Base-by-base conservation (phyloP, 495 filamentous ascomycete species). In the Astrothelium macrocarpum region DNA sequence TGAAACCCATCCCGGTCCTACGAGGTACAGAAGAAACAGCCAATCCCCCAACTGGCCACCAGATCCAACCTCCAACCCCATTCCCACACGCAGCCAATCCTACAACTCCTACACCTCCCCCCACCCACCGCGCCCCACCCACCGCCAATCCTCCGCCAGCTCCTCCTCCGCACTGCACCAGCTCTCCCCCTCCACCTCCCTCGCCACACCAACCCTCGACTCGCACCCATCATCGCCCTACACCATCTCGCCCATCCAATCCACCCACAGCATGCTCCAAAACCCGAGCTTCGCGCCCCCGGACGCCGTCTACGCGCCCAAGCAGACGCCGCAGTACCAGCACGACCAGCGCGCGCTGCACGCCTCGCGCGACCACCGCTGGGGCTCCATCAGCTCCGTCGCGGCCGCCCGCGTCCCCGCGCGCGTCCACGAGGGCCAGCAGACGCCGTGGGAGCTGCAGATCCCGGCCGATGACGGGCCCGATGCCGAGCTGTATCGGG, bases 381-480 rank as follows among this genome's bases (percentile, higher is more conserved):
- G 45, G 45, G 45, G 45, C 45, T 49, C 45, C 12, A 12, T 49
- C 45, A 49, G 45, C n/a, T 49, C 45, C 1, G 45, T 49, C 11
- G 45, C n/a, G 5, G 45, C 45, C 10, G 36, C 62, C 0, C 62
- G 58, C 12, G 53, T 36, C 32, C 65, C 65, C 32, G 62, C 66
- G 18, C 58, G 45, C 25, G 7, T 16, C 1, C 63, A 63, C 25
- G 39, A 29, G 23, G 61, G 64, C 16, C 66, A 67, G 53, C 66
- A 67, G 59, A 64, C 62, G 28, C 62, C 62, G 18, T 67, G 59
- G 56, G 25, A 49, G 23, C 12, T 49, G 18, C 45, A 49, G 45
- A 12, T 49, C 0, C 45, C 45, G 5, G 18, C 5, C 5, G 45
- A 49, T 20, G 45, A 12, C 5, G 10, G 11, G 45, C 45, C 45